Evolutionary conservation across 2,329 filamentous ascomycete genomes (phyloP).

Genomic region (Diaporthe batatas): DNA sequence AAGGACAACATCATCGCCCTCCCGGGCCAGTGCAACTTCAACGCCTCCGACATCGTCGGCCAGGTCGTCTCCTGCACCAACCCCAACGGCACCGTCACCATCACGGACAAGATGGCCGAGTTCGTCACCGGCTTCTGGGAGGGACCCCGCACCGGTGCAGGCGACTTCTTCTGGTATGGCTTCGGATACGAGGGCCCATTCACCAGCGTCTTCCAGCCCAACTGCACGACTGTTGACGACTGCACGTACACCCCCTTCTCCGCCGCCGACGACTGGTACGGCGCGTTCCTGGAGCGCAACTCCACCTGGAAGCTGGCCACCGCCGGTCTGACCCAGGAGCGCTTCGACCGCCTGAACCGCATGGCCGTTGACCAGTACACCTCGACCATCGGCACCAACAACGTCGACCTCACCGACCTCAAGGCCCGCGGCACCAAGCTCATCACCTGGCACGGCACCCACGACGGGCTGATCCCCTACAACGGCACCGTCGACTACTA

Average conservation of each 20-base stretch:
- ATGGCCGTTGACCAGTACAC: constrained; percentile 33
- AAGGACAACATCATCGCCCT: constrained; percentile 59
- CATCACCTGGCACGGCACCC: constrained; percentile 63
- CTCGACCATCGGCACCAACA: constrained; percentile 42
- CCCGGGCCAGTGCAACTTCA: constrained; percentile 53
- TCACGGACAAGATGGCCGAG: constrained; percentile 18
- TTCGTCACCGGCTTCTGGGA: constrained; percentile 19
- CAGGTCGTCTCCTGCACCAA: constrained; percentile 44
- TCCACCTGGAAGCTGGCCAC: constrained; percentile 17
- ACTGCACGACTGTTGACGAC: constrained; percentile 27
- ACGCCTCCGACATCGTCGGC: constrained; percentile 49
- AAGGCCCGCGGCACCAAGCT: constrained; percentile 60
- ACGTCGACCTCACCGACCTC: constrained; percentile 61
- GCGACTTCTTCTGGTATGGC: constrained; percentile 26
- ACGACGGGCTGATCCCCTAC: constrained; percentile 43
- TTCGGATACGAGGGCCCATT: constrained; percentile 23
- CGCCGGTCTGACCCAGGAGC: constrained; percentile 25
- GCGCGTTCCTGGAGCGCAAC: constrained; percentile 27
- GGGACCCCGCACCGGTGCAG: constrained; percentile 4
- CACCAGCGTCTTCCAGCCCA: constrained; percentile 25
- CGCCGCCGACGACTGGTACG: constrained; percentile 32
- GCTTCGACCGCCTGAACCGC: neutral
- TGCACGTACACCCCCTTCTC: constrained; percentile 15
- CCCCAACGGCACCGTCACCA: constrained; percentile 21
- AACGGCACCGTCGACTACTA: constrained; percentile 48